Base-by-base conservation (phyloP, 345 rosid genomes). In the Kernera saxatilis region DNA sequence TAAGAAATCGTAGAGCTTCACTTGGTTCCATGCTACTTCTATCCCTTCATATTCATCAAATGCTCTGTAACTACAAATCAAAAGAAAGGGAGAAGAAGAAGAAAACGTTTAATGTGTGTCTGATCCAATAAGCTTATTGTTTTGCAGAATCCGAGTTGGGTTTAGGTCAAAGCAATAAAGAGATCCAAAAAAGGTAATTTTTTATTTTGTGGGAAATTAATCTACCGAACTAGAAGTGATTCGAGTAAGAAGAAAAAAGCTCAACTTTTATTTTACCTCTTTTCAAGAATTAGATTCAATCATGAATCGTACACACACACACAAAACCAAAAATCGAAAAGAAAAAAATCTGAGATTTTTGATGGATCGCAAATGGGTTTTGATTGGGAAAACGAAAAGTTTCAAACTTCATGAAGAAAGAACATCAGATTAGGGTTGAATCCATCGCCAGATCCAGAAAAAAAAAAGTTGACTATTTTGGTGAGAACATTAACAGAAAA, bases 11-110 rank as follows among this genome's bases (percentile, higher is more conserved):
- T 84, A 80, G 45, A 94, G 80, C 80, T 86, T 84, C 18, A 88
- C 83, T 83, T 94, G 99, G 80, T 92, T 94, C 98, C 99, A 94
- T 37, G 99, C 99, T 50, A 94, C 98, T 79, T 94, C 99, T 53
- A 94, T 88, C 44, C 99, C 99, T 87, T 91, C 92, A 45, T 82
- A 75, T 55, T 89, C 92, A 82, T 94, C 99, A 82, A 94, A 94
- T 40, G 92, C 99, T 72, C 84, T 88, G 48, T 94, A 94, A 79
- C 99, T 94, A 75, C 70, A 73, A 70, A 35, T 18, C 52, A 22
- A 43, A 57, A 40, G 1, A 9, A 51, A 25, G n/a, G 25, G 33
- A 49, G n/a, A 43, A 49, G n/a, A 22, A 35, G 56, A 63, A 22
- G 21, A 41, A 9, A 65, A 73, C 18, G 35, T 18, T 72, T 65